Percentiles rank a stretch among this genome's conserved stretches.
Evolutionary conservation across 345 rosid genomes (phyloP).

Genomic region (Eutrema japonicum): DNA sequence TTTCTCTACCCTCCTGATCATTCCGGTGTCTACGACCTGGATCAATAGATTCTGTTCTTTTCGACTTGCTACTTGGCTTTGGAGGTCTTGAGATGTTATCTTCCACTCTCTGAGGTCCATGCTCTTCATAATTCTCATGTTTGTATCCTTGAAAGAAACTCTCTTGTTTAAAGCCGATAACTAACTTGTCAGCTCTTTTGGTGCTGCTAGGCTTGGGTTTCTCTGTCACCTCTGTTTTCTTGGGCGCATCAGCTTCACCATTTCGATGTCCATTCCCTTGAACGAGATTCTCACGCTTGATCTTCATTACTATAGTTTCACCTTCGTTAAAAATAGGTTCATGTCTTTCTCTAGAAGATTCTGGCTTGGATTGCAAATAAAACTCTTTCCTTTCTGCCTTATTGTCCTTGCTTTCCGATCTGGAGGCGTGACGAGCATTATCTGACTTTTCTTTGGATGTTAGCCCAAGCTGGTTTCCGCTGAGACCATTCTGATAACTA

Average conservation of each 20-base stretch:
- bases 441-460: constrained; percentile 31
- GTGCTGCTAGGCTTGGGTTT: constrained; percentile 52
- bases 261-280: constrained; percentile 48
- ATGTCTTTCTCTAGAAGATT: constrained; percentile 43
- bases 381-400: constrained; percentile 36
- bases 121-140: constrained; percentile 47
- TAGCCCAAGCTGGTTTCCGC: constrained; percentile 35
- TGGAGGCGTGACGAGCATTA: constrained; percentile 19
- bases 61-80: constrained; percentile 56
- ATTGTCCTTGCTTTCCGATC: constrained; percentile 15
- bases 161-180: constrained; percentile 46
- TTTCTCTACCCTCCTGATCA: constrained; percentile 55
- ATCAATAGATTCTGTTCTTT: constrained; percentile 41
- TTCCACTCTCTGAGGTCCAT: constrained; percentile 47
- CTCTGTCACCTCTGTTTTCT: constrained; percentile 51
- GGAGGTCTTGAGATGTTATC: constrained; percentile 50
- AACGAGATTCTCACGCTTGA: constrained; percentile 43
- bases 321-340: constrained; percentile 40
- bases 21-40: constrained; percentile 43
- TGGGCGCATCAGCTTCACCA: constrained; percentile 44
- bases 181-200: constrained; percentile 46
- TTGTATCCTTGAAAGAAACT: constrained; percentile 50
- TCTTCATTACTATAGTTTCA: constrained; percentile 46
- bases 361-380: constrained; percentile 43
- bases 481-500: constrained; percentile 31